Percentiles rank a stretch among this genome's conserved stretches.
Conservation (phyloP, 2,329 filamentous ascomycete genomes). For the Alternaria brassicae region DNA sequence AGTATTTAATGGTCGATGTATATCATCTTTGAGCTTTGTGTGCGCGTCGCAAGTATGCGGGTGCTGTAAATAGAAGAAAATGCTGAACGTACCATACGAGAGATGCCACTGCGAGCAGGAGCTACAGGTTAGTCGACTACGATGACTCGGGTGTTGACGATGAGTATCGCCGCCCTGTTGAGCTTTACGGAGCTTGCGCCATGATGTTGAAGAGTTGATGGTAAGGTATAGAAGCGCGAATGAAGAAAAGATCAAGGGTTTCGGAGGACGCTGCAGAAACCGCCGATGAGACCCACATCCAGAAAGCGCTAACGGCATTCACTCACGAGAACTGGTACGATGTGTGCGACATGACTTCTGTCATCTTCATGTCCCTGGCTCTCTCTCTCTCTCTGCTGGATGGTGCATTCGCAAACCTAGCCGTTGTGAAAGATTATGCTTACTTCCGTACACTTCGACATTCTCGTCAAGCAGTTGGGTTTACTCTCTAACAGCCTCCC, state of each 20-base stretch:
- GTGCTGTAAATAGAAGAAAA: constrained; percentile 8
- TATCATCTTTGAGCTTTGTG: constrained; percentile 42
- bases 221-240: not conserved
- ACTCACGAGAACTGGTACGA: not conserved
- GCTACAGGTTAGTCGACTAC: not conserved
- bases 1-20: constrained; percentile 48
- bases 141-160: not conserved
- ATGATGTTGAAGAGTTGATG: not conserved
- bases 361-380: not conserved
- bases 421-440: not conserved
- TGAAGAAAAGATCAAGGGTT: constrained; percentile 16
- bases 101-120: not conserved
- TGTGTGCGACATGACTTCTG: not conserved
- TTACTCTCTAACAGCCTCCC: constrained; percentile 47
- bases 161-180: not conserved
- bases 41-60: constrained; percentile 6
- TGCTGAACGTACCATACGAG: constrained; percentile 17
- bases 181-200: not conserved
- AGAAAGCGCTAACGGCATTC: constrained; percentile 15
- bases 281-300: constrained; percentile 10
- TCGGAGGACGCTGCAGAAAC: constrained; percentile 1
- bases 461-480: not conserved
- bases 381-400: not conserved
- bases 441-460: not conserved
- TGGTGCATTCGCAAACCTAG: not conserved